Percentiles rank a stretch among this genome's conserved stretches.
Conservation (phyloP, 306 rosid genomes). For the Psophocarpus tetragonolobus region DNA sequence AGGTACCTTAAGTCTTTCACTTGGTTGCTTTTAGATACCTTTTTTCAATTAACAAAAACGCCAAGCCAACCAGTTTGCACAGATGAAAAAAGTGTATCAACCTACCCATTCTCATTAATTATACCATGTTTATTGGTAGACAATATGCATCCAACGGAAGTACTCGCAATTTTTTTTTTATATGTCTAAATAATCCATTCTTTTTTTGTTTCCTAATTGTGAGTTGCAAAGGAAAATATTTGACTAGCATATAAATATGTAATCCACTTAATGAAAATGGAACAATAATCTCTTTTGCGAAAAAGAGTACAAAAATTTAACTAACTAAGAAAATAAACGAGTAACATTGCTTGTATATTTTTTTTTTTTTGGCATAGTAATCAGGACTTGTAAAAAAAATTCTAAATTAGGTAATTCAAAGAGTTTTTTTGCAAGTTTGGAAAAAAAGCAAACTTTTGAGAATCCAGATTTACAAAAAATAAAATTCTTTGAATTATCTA, state of each 20-base stretch:
- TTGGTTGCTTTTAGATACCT: not conserved
- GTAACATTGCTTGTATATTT: not conserved
- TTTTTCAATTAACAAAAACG: not conserved
- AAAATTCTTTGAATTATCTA: too few species aligned
- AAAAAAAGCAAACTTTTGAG: too few species aligned
- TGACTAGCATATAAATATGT: not conserved
- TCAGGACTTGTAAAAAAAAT: too few species aligned
- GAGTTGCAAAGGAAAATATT: not conserved
- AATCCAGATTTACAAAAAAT: too few species aligned
- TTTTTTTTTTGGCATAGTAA: too few species aligned
- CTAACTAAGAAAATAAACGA: not conserved
- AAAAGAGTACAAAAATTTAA: not conserved
- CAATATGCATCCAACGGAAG: not conserved
- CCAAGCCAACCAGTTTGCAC: not conserved
- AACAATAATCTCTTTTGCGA: not conserved
- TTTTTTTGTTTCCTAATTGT: not conserved
- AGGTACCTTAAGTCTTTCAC: not conserved
- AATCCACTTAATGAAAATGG: not conserved
- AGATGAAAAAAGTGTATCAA: slow-evolving; percentile 4
- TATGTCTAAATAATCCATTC: not conserved
- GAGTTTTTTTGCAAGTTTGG: too few species aligned
- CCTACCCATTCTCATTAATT: not conserved
- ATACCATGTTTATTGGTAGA: not conserved
- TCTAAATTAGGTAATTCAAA: too few species aligned
- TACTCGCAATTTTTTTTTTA: not conserved